These are phyloP conservation scores for Tuber indicum DNA, from an alignment of 495 filamentous ascomycete species.

Conservation along the genomic window DNA sequence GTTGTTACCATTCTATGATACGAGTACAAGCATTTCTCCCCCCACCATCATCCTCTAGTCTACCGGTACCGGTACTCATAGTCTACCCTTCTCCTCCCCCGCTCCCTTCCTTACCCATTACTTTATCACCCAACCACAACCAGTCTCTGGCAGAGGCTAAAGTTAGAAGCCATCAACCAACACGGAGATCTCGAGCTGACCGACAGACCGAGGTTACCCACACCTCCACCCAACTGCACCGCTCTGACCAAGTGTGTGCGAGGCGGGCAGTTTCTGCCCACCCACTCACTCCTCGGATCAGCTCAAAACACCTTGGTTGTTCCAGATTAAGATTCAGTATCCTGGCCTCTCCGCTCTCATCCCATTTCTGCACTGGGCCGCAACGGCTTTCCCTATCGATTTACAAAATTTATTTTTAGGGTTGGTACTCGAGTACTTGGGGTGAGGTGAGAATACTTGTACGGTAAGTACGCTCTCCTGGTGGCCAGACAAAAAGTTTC, in stretches of 20 bases:
- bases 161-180: background rate
- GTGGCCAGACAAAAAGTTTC: too few species aligned
- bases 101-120: background rate
- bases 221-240: constrained; percentile 4
- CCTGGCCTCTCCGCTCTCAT: constrained; percentile 10
- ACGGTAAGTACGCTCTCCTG: too few species aligned
- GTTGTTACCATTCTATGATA: background rate
- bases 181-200: background rate
- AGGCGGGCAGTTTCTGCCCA: constrained; percentile 17
- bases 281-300: constrained; percentile 24
- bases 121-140: background rate
- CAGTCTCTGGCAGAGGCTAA: background rate
- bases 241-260: constrained; percentile 36
- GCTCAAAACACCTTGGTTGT: constrained; percentile 22
- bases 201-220: background rate
- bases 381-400: constrained; percentile 33
- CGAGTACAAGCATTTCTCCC: too few species aligned
- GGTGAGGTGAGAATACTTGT: too few species aligned
- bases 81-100: too few species aligned
- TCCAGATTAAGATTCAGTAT: constrained; percentile 29
- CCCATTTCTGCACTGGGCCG: constrained; percentile 13
- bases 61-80: too few species aligned
- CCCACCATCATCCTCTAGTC: too few species aligned
- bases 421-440: background rate
- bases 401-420: constrained; percentile 2